Percentiles rank a stretch among this genome's conserved stretches.
These are phyloP conservation scores for Ceratocystis cacaofunesta DNA, from an alignment of 2,329 filamentous ascomycete genomes.

Conservation along the genomic window DNA sequence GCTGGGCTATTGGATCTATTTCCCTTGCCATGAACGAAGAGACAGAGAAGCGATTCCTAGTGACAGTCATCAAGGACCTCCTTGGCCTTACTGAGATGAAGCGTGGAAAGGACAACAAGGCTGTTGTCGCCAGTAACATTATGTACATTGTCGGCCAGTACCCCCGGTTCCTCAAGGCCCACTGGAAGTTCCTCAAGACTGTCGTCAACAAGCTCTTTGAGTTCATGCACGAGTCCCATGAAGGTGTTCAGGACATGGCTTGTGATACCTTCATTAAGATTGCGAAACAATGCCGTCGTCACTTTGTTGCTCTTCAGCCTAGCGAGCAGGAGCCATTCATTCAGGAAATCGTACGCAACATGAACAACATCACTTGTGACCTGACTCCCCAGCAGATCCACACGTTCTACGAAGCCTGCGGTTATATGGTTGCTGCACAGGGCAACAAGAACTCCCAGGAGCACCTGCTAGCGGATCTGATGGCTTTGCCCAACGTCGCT, in stretches of 20 bases:
- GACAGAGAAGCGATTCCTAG: conserved; percentile 94
- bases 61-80: conserved; percentile 97
- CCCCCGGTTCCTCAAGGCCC: conserved; percentile 91
- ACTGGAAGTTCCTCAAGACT: conserved; percentile 99
- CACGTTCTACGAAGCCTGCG: conserved; percentile 97
- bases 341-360: conserved; percentile 90
- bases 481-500: conserved; percentile 82
- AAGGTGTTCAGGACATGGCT: conserved; percentile 99
- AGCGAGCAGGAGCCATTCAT: conserved; percentile 94
- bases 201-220: conserved; percentile 99
- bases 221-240: conserved; percentile 99
- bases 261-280: conserved; percentile 99
- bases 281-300: conserved; percentile 89
- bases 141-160: conserved; percentile 99
- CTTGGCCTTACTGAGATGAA: conserved; percentile 98
- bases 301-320: conserved; percentile 91
- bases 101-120: conserved; percentile 98
- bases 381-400: conserved; percentile 93
- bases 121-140: conserved; percentile 96
- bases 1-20: conserved; percentile 98
- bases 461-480: conserved; percentile 75
- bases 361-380: conserved; percentile 91
- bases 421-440: conserved; percentile 97
- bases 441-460: conserved; percentile 92
- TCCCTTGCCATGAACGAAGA: conserved; percentile 99